Evolutionary conservation across 2,329 filamentous ascomycete genomes (phyloP), one percentile per base, ranked within the genome.

Genomic region (Domatiomyces globalis): DNA sequence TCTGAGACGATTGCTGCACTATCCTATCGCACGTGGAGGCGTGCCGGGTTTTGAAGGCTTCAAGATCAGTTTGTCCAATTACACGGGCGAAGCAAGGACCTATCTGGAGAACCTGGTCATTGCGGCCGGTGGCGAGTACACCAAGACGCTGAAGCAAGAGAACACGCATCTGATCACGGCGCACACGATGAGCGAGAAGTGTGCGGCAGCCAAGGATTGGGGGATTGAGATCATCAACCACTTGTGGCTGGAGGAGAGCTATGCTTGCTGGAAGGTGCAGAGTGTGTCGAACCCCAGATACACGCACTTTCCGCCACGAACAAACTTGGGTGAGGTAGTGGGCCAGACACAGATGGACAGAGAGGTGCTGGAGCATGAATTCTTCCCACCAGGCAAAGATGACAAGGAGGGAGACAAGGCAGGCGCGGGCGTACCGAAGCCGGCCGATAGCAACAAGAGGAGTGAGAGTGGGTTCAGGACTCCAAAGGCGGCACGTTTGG

Each of bases 101-200:
- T 98, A 96, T 62, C 75, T 98, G 4, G 89, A 96, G 67, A 96
- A 95, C 60, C 75, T 98, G 39, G 84, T 95, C 60, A 80, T 74
- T 54, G 88, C 88, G 20, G 76, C 84, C 15, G 92, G 92, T 15
- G 90, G 86, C 7, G 83, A 85, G 55, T 96, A 87, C 64, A 98
- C 92, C 27, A 94, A 94, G 70, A 94, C 87, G 0, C 85, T 98
- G 80, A 94, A 87, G 66, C 80, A 85, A 58, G 88, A 95, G 56
- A 96, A 98, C 65, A 96, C 89, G 0, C 92, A 98, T 69, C 78
- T 98, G 0, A 84, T 98, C 61, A 95, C 90, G 0, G 92, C 92
- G 4, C 85, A 94, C 60, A 81, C 83, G 53, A 80, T 81, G 51
- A 94, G 90, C 63, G 92, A 96, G 64, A 98, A 98, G 68, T 95